phyloP scores from a whole-genome alignment of 2,329 filamentous ascomycete species.

The Beauveria pseudobassiana region DNA sequence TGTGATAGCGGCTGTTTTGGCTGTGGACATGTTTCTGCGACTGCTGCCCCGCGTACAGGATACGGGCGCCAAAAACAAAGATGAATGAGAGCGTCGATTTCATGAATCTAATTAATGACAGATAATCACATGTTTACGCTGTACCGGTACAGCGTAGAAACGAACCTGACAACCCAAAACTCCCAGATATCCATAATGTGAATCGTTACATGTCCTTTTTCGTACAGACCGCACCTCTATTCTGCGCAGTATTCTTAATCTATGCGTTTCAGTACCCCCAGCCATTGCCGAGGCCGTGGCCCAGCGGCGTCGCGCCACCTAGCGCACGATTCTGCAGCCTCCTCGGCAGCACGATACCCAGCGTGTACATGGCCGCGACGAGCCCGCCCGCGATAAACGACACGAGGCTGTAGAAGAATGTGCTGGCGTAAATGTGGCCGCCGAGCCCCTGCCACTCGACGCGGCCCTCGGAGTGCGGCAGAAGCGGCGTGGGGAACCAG shows the following conservation, averaged over 20 bases:
- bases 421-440: slow-evolving; percentile 56
- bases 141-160: neutral
- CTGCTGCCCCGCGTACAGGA: slow-evolving; percentile 36
- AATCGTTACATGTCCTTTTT: neutral
- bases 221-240: neutral
- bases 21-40: slow-evolving; percentile 47
- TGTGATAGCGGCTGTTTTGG: slow-evolving; percentile 40
- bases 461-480: slow-evolving; percentile 60
- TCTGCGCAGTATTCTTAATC: slow-evolving; percentile 26
- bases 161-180: neutral
- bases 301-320: slow-evolving; percentile 51
- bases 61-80: slow-evolving; percentile 31
- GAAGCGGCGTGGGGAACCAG: slow-evolving; percentile 72
- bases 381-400: slow-evolving; percentile 50
- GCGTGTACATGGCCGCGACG: slow-evolving; percentile 50
- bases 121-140: neutral
- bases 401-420: slow-evolving; percentile 53
- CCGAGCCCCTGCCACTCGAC: slow-evolving; percentile 60
- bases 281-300: slow-evolving; percentile 47
- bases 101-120: neutral
- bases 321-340: slow-evolving; percentile 42
- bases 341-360: slow-evolving; percentile 51
- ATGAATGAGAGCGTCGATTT: neutral
- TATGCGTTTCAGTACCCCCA: slow-evolving; percentile 51
- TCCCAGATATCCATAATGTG: neutral